Conservation (phyloP, 1,139 yeast genomes). For the Protomyces gravidus region DNA sequence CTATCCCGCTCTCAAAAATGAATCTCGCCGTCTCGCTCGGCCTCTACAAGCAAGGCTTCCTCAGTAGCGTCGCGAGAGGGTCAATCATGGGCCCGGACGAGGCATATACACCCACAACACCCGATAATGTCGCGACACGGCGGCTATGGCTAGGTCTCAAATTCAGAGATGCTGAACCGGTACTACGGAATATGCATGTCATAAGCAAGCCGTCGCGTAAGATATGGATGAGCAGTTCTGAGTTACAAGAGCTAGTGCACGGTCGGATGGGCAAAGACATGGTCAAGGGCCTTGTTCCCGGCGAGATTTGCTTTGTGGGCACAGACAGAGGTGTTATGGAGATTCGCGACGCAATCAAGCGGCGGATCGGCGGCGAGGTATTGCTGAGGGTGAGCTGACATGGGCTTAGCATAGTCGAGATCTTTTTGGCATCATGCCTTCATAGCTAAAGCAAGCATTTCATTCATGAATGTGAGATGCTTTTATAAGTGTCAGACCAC, state of each 20-base stretch:
- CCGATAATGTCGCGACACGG: slow-evolving; percentile 79
- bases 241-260: slow-evolving; percentile 66
- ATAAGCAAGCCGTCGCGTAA: slow-evolving; percentile 82
- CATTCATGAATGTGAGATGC: no score
- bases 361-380: slow-evolving; percentile 68
- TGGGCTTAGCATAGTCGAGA: no score
- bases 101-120: slow-evolving; percentile 71
- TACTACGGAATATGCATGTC: slow-evolving; percentile 64
- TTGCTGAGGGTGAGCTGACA: slow-evolving; percentile 74
- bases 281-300: slow-evolving; percentile 72
- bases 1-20: slow-evolving; percentile 77
- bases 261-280: slow-evolving; percentile 73
- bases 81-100: slow-evolving; percentile 84
- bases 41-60: slow-evolving; percentile 84
- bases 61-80: slow-evolving; percentile 80
- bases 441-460: no score
- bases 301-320: slow-evolving; percentile 74
- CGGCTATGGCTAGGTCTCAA: slow-evolving; percentile 89
- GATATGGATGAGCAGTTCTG: slow-evolving; percentile 59
- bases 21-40: slow-evolving; percentile 81
- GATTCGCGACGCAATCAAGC: slow-evolving; percentile 81
- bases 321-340: slow-evolving; percentile 56
- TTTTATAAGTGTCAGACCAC: background rate
- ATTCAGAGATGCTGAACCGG: slow-evolving; percentile 76
- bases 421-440: no score